These are phyloP conservation scores for Canariomyces notabilis DNA, from an alignment of 2,329 filamentous ascomycete species.

Conservation along the genomic window DNA sequence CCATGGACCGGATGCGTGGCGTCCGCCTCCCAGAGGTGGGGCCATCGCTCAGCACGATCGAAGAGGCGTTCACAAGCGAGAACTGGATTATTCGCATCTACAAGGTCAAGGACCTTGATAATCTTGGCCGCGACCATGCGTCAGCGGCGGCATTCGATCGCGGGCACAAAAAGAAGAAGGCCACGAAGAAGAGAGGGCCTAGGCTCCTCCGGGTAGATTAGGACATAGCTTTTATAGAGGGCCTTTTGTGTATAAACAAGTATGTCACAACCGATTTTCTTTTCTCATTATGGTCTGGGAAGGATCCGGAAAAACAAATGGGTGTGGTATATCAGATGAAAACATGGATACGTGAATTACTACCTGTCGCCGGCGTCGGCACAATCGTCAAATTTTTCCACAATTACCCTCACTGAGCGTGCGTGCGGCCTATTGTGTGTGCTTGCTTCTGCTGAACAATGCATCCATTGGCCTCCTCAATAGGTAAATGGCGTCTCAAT, in stretches of 20 bases:
- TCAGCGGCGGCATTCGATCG: conserved; percentile 65
- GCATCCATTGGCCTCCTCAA: too few relatives aligned
- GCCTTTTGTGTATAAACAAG: conserved; percentile 18
- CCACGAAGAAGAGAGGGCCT: conserved; percentile 65
- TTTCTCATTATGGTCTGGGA: conserved; percentile 10
- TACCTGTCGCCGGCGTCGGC: too few relatives aligned
- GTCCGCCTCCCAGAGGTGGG: conserved; percentile 75
- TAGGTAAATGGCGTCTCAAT: too few relatives aligned
- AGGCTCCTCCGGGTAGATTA: conserved; percentile 69
- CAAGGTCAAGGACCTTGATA: conserved; percentile 99
- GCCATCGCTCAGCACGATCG: conserved; percentile 79
- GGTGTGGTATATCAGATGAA: conserved; percentile 18
- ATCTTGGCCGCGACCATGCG: conserved; percentile 83
- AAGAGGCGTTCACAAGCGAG: conserved; percentile 97
- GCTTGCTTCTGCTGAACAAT: too few relatives aligned
- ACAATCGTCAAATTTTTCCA: too few relatives aligned
- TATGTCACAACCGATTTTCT: conserved; percentile 16
- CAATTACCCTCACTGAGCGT: too few relatives aligned
- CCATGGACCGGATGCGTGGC: conserved; percentile 81
- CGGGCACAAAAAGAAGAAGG: conserved; percentile 80
- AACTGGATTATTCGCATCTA: conserved; percentile 99
- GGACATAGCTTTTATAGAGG: conserved; percentile 9
- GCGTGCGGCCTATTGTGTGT: too few relatives aligned
- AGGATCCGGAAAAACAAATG: conserved; percentile 14
- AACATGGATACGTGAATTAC: too few relatives aligned